Percentiles rank a stretch among this genome's conserved stretches.
phyloP scores from a whole-genome alignment of 192 early-diverging fungal genomes.

The Podila minutissima region DNA sequence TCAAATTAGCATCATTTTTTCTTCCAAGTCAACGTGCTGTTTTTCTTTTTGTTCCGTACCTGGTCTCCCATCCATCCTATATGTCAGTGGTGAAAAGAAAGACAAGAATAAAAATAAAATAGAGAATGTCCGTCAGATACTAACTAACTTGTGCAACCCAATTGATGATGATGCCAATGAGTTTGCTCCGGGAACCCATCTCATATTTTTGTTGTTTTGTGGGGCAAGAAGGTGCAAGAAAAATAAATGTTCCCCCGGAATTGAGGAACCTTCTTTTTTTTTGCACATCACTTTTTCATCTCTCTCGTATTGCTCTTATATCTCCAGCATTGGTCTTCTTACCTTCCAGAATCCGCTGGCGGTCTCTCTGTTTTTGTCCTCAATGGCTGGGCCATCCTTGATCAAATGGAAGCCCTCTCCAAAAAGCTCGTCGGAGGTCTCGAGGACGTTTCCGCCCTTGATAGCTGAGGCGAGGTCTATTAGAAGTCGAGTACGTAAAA shows the following conservation, averaged over 20 bases:
- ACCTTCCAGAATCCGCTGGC: slow-evolving; percentile 60
- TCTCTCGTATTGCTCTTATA: too few relatives aligned
- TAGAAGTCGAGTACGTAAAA: not conserved
- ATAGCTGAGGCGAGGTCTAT: slow-evolving; percentile 79
- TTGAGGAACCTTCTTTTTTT: too few relatives aligned
- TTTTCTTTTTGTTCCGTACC: slow-evolving; percentile 10
- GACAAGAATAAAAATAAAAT: not conserved
- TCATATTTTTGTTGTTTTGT: too few relatives aligned
- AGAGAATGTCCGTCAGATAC: too few relatives aligned
- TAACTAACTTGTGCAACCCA: too few relatives aligned
- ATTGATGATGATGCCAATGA: too few relatives aligned
- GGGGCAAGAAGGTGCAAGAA: too few relatives aligned
- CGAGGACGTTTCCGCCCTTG: slow-evolving; percentile 80
- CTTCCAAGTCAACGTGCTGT: not conserved
- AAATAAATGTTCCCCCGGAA: too few relatives aligned
- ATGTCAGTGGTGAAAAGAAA: not conserved
- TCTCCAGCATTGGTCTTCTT: not conserved
- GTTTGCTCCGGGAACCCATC: too few relatives aligned
- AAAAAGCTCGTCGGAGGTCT: slow-evolving; percentile 94
- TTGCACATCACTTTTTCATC: too few relatives aligned
- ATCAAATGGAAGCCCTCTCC: slow-evolving; percentile 84
- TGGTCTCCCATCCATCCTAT: slow-evolving; percentile 53
- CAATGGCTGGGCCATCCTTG: slow-evolving; percentile 74
- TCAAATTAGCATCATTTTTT: not conserved
- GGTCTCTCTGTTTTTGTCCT: slow-evolving; percentile 64